phyloP scores from a whole-genome alignment of 2,329 filamentous ascomycete species.

The Fusarium sp. region DNA sequence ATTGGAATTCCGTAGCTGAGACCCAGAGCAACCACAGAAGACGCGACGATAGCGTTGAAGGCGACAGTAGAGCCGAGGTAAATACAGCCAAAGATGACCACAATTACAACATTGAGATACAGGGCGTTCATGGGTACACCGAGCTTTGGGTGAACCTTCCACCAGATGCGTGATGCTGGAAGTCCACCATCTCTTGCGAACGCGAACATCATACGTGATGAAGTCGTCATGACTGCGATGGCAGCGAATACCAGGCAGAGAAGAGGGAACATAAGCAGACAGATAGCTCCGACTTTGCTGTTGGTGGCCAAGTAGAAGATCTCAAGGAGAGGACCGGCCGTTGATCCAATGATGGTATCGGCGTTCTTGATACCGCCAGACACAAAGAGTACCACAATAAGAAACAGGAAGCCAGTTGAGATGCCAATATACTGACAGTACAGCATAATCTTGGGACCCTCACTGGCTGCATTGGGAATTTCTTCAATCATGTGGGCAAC shows the following conservation, averaged over 20 bases:
- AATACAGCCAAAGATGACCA: slow-evolving; percentile 74
- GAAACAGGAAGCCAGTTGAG: slow-evolving; percentile 69
- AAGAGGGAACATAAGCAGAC: slow-evolving; percentile 73
- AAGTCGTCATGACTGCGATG: slow-evolving; percentile 72
- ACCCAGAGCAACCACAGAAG: slow-evolving; percentile 76
- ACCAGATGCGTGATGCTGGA: slow-evolving; percentile 67
- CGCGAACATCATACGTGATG: slow-evolving; percentile 72
- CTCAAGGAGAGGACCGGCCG: slow-evolving; percentile 67
- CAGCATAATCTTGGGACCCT: slow-evolving; percentile 52
- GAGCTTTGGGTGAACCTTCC: slow-evolving; percentile 67
- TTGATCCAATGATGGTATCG: slow-evolving; percentile 57
- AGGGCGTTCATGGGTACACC: slow-evolving; percentile 74
- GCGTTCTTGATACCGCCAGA: slow-evolving; percentile 63
- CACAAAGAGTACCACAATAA: slow-evolving; percentile 71
- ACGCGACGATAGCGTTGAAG: slow-evolving; percentile 76
- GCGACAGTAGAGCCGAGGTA: slow-evolving; percentile 72
- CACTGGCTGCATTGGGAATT: slow-evolving; percentile 44
- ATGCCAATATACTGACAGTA: slow-evolving; percentile 70
- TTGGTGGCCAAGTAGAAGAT: slow-evolving; percentile 71
- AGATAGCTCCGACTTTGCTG: slow-evolving; percentile 68
- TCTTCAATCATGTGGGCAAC: slow-evolving; percentile 50
- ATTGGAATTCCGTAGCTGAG: slow-evolving; percentile 80
- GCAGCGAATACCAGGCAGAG: slow-evolving; percentile 71
- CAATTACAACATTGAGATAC: slow-evolving; percentile 65
- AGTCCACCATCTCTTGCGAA: slow-evolving; percentile 73